These are phyloP conservation scores for Isabelozyma heimii DNA, from an alignment of 805 yeast genomes.

Conservation along the genomic window DNA sequence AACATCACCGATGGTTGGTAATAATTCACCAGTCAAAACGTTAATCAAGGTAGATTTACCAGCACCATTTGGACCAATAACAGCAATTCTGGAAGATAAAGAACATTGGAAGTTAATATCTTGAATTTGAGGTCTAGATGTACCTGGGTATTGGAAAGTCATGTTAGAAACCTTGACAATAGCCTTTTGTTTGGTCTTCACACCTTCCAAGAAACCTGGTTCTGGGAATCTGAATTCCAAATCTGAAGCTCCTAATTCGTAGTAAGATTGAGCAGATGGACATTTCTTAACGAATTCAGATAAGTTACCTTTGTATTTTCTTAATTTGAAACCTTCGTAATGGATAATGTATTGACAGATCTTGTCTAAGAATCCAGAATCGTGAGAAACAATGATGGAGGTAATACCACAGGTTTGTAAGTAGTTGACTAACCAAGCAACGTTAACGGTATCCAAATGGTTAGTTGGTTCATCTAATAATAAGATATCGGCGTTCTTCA, in stretches of 20 bases:
- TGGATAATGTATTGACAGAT: slow-evolving; percentile 98
- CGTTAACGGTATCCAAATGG: slow-evolving; percentile 99
- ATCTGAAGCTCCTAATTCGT: slow-evolving; percentile 98
- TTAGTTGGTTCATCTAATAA: slow-evolving; percentile 99
- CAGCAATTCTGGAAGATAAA: slow-evolving; percentile 98
- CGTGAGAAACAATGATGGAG: slow-evolving; percentile 98
- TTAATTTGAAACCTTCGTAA: slow-evolving; percentile 99
- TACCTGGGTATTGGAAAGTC: slow-evolving; percentile 99
- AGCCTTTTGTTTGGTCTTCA: slow-evolving; percentile 99
- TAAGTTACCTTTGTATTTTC: slow-evolving; percentile 99
- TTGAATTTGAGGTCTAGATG: slow-evolving; percentile 87
- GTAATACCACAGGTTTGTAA: slow-evolving; percentile 98
- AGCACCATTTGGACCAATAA: slow-evolving; percentile 99
- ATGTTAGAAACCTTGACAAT: slow-evolving; percentile 96
- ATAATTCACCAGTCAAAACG: slow-evolving; percentile 98
- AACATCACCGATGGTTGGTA: slow-evolving; percentile 98
- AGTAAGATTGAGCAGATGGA: slow-evolving; percentile 98
- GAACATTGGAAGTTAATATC: slow-evolving; percentile 98
- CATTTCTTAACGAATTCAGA: slow-evolving; percentile 98
- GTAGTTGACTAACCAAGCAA: slow-evolving; percentile 99
- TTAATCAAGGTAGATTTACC: slow-evolving; percentile 99
- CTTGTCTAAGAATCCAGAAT: slow-evolving; percentile 98
- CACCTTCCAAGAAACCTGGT: slow-evolving; percentile 99
- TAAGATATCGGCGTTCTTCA: slow-evolving; percentile 96
- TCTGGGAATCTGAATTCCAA: slow-evolving; percentile 97